Evolutionary conservation across 768 basidiomycete genomes (phyloP), one percentile per base, ranked within the genome.

Genomic region (Termitomyces sp.): DNA sequence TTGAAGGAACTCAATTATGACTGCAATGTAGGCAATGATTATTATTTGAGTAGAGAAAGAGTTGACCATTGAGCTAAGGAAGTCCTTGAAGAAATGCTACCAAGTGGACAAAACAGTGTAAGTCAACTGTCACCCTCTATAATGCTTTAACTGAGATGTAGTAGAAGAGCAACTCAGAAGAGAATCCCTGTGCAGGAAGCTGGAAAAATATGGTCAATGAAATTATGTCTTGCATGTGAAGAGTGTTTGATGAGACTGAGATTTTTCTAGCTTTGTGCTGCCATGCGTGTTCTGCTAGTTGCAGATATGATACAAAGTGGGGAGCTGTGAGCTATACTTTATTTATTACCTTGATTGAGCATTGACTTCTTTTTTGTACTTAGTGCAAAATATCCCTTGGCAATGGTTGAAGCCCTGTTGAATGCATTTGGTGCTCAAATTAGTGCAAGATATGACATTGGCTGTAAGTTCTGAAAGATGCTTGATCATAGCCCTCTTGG

Each of bases 381-480:
- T 15, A 56, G 67, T 2, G 56, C 68, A 28, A 66, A 68, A 36
- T 70, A 68, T 39, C 50, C 57, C 1, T 60, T 67, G 10, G 68
- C 67, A 28, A 47, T 66, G 3, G 57, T 67, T 0, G 54, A 56
- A 3, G 26, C 37, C n/a, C 52, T 68, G 3, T 54, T 68, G 15
- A 51, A 62, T 15, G 57, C 46, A 2, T 60, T 66, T 44, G 64
- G 64, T 15, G 1, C 22, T 7, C 26, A 56, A 5, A 29, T 66
- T n/a, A 54, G 64, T 22, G 26, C 51, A 13, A 60, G 57, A 20
- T 70, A 69, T 34, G 61, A 69, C 47, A 67, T 68, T 54, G n/a
- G n/a, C n/a, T n/a, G n/a, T n/a, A n/a, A n/a, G n/a, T n/a, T n/a
- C n/a, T n/a, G n/a, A n/a, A n/a, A n/a, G n/a, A n/a, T n/a, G n/a